Base-by-base conservation (phyloP, 257 asterid species). In the Vinca minor region DNA sequence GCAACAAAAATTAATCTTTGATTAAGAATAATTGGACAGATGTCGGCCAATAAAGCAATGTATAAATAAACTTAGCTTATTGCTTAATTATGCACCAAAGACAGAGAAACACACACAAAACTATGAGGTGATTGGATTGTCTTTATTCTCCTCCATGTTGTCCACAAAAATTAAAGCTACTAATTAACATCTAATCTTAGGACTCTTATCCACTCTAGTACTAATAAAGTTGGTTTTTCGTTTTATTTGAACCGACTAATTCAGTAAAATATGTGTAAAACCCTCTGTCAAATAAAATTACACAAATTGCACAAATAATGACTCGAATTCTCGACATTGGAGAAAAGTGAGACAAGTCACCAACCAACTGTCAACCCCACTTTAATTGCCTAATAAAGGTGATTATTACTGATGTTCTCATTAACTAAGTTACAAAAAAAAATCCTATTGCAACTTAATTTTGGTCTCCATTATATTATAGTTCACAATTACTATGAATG, bases 21-120 rank as follows among this genome's bases (percentile, higher is more conserved):
- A 56, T 56, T 56, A 58, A 23, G 36, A 28, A 5, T 46, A 36
- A 69, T 56, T 34, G 59, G 48, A 62, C 76, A 77, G 71, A 56
- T 73, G 78, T 73, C 71, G 70, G 67, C 42, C 20, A 52, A 39
- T 77, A 77, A 73, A 73, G 79, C 63, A 66, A 70, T 5, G 59
- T 63, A 52, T 70, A 38, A 67, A 67, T 63, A 7, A 34, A 34
- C 38, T 50, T 14, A 49, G 41, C 52, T 66, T 35, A 70, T 62
- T 70, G 72, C 65, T 21, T 67, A 70, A 53, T 73, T 70, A 65
- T 77, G 61, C 23, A 58, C 52, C n/a, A 18, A n/a, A 63, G 71
- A 57, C 66, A 64, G 74, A 42, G 66, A 62, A 54, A 41, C 73
- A 57, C 62, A 54, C 81, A 77, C 82, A 65, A 65, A 61, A 34